Conservation (phyloP, 495 filamentous ascomycete genomes). For the Tricharina praecox region DNA sequence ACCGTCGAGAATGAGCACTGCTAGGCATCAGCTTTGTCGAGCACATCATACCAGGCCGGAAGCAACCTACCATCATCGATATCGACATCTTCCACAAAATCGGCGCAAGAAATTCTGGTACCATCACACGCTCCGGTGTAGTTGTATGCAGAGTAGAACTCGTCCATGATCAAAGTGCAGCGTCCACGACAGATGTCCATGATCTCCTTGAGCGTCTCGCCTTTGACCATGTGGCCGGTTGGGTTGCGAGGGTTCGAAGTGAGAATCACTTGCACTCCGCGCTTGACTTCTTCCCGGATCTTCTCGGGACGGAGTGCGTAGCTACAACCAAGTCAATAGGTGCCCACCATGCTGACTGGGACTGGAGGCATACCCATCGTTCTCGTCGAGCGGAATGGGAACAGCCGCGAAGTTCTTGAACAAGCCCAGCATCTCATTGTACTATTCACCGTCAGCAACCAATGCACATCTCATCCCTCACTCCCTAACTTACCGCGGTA, state of each 20-base stretch:
- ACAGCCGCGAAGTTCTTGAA: slow-evolving; percentile 89
- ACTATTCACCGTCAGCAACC: slow-evolving; percentile 34
- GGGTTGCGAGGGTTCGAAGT: slow-evolving; percentile 97
- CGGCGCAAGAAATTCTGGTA: slow-evolving; percentile 66
- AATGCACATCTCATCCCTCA: not conserved
- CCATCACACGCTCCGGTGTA: slow-evolving; percentile 85
- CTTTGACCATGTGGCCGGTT: slow-evolving; percentile 69
- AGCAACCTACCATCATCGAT: slow-evolving; percentile 27
- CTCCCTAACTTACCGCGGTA: slow-evolving; percentile 21
- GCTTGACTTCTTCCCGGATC: slow-evolving; percentile 75
- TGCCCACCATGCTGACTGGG: not conserved
- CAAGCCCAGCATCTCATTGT: slow-evolving; percentile 89
- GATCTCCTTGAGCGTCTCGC: slow-evolving; percentile 67
- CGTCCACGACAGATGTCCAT: slow-evolving; percentile 82
- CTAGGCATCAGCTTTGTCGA: not conserved
- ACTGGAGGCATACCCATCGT: slow-evolving; percentile 47
- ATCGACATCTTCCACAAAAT: slow-evolving; percentile 47
- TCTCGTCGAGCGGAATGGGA: slow-evolving; percentile 64
- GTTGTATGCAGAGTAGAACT: slow-evolving; percentile 94
- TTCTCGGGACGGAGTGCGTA: slow-evolving; percentile 68
- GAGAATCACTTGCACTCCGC: slow-evolving; percentile 72
- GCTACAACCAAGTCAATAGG: slow-evolving; percentile 19
- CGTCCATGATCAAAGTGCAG: slow-evolving; percentile 82
- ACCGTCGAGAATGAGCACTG: slow-evolving; percentile 81
- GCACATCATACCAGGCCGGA: not conserved